These are phyloP conservation scores for Globisporangium paroecandrum DNA, from an alignment of 352 stramenopile genomes.

Conservation along the genomic window DNA sequence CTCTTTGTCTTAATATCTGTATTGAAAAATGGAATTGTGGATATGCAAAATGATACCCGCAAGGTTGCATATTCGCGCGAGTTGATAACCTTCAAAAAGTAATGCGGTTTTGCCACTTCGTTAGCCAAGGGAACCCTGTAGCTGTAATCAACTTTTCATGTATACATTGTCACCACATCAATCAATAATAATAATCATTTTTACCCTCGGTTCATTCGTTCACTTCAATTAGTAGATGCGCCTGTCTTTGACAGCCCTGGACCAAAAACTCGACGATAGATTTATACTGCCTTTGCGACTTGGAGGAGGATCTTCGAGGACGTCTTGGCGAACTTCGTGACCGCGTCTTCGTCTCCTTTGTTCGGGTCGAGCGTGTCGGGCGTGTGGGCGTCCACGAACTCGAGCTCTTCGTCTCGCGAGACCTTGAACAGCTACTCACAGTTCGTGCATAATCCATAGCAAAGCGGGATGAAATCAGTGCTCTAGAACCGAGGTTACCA, in stretches of 20 bases:
- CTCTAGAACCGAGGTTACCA: not conserved
- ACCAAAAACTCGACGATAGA: not conserved
- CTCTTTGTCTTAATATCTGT: no score
- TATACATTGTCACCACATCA: not conserved
- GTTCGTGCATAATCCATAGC: not conserved
- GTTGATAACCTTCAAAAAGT: no score
- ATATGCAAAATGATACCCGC: no score
- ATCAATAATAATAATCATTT: not conserved
- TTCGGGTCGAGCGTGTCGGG: slow-evolving; percentile 41
- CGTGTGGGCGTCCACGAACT: slow-evolving; percentile 60
- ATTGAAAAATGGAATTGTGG: no score
- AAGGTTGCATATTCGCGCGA: no score
- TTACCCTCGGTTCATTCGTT: not conserved
- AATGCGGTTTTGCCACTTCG: no score
- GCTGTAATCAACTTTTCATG: not conserved
- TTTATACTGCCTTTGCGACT: slow-evolving; percentile 39
- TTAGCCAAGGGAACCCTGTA: no score
- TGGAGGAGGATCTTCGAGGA: slow-evolving; percentile 62
- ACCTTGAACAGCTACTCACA: slow-evolving; percentile 59
- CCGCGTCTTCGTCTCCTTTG: slow-evolving; percentile 29
- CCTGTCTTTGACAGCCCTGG: not conserved
- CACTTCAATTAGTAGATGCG: not conserved
- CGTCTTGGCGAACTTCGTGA: slow-evolving; percentile 50
- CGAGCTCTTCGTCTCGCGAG: slow-evolving; percentile 67
- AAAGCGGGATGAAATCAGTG: not conserved